A percentile compares a stretch with the other conserved stretches of the same genome.
Conservation (phyloP, 2,329 filamentous ascomycete species). For the Lasiodiplodia theobromae region DNA sequence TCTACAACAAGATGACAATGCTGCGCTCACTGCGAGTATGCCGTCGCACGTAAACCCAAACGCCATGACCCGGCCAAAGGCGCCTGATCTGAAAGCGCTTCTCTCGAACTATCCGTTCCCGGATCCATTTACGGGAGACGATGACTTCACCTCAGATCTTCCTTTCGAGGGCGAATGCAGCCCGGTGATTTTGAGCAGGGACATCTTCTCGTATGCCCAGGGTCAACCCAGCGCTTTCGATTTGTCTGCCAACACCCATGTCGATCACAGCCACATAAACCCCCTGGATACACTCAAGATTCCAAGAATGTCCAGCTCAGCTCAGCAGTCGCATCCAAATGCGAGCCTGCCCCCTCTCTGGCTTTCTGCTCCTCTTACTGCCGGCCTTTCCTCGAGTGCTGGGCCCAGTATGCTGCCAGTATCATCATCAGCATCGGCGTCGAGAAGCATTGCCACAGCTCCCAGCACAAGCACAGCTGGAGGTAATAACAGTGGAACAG, state of each 20-base stretch:
- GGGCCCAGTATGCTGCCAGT: neutral
- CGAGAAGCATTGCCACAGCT: constrained; percentile 11
- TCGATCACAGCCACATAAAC: constrained; percentile 37
- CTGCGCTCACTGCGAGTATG: neutral
- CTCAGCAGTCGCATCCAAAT: constrained; percentile 20
- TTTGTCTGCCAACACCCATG: neutral
- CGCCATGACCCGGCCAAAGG: constrained; percentile 6
- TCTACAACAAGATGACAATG: constrained; percentile 17
- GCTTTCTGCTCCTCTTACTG: constrained; percentile 26
- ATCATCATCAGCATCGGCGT: neutral
- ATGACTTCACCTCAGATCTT: constrained; percentile 31
- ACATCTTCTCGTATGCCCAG: constrained; percentile 49
- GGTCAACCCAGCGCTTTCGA: constrained; percentile 9
- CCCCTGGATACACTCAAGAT: constrained; percentile 41
- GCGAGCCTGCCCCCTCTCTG: constrained; percentile 25
- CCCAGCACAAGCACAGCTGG: constrained; percentile 9
- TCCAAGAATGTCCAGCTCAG: constrained; percentile 31
- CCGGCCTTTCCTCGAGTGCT: neutral
- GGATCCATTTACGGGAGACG: constrained; percentile 36
- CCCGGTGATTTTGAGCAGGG: constrained; percentile 45
- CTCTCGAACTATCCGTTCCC: constrained; percentile 35
- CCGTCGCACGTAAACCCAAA: constrained; percentile 3
- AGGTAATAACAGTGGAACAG: constrained; percentile 32
- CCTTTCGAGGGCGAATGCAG: constrained; percentile 35
- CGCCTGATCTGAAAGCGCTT: constrained; percentile 34